Base-by-base conservation (phyloP, 129 eudicot genomes). In the Gnaphalium uliginosum region DNA sequence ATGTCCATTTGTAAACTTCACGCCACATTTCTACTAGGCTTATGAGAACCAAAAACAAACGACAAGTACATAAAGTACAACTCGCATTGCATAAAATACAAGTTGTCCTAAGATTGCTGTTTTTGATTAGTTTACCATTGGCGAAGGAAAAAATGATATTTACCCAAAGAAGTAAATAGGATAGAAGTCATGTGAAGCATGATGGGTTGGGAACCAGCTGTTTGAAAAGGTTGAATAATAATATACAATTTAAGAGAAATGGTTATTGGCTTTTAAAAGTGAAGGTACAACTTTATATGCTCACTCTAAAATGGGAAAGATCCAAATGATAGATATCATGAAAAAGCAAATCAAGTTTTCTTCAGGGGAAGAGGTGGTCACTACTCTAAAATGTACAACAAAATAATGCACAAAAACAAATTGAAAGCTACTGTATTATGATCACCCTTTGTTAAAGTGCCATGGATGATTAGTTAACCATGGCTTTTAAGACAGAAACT, bases 131-230 rank as follows among this genome's bases (percentile, higher is more conserved):
- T 64, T 41, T 66, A 61, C 14, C 21, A 26, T 39, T 74, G 15
- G 41, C 30, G 62, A 43, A 74, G 22, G 23, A 41, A 39, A n/a
- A 39, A 41, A 25, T 22, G 29, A 39, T 25, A 21, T 27, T 62
- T 75, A 75, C 71, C 51, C 63, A 51, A 76, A 50, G 17, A 76
- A 33, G 79, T 67, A 76, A 57, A 76, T 29, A 32, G 32, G 25
- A 76, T 50, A 30, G 66, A 50, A 46, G 72, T 65, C 72, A 65
- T 76, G 79, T 76, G 79, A 76, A 76, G 73, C 54, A 65, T 50
- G 66, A 75, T 75, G 72, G 72, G 72, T 46, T 75, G 79, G 79
- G 17, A 48, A 65, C 72, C 79, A 75, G 79, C 83, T 72, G 78
- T 53, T 46, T 62, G 41, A 29, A 59, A 70, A 21, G 71, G 73